These are phyloP conservation scores for Strigomonas culicis DNA, from an alignment of 208 protist genomes.

Conservation along the genomic window DNA sequence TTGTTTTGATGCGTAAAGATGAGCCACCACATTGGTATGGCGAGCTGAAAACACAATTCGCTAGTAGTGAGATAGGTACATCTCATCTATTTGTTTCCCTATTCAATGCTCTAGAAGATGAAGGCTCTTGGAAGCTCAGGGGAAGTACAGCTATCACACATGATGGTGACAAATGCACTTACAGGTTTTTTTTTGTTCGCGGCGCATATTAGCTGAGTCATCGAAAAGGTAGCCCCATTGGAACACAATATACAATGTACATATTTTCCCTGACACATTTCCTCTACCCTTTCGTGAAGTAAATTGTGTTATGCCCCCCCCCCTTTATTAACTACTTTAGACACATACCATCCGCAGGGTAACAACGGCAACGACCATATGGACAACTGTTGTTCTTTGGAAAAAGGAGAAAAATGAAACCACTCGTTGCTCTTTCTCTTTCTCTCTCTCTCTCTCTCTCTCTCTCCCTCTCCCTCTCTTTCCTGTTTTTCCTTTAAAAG, in stretches of 20 bases:
- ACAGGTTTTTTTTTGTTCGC: constrained; percentile 89
- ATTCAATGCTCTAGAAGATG: constrained; percentile 4
- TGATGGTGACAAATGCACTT: constrained; percentile 76
- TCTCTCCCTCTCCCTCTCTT: too few species aligned
- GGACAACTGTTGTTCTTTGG: too few species aligned
- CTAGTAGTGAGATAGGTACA: constrained; percentile 72
- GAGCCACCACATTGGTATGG: constrained; percentile 85
- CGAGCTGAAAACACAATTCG: constrained; percentile 80
- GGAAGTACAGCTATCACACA: constrained; percentile 73
- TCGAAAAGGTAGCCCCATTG: too few species aligned
- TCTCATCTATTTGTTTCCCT: constrained; percentile 5
- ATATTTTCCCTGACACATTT: background rate
- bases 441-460: too few species aligned
- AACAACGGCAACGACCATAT: too few species aligned
- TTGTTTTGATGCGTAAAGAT: constrained; percentile 62
- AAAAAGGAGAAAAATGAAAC: too few species aligned
- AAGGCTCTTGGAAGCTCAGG: constrained; percentile 77
- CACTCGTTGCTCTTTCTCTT: too few species aligned
- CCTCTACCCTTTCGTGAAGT: background rate
- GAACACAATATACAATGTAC: too few species aligned
- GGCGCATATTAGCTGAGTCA: too few species aligned
- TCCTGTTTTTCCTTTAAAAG: background rate
- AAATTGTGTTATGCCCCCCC: too few species aligned
- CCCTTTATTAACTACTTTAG: too few species aligned
- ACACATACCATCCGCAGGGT: too few species aligned